Percentiles rank a stretch among this genome's conserved stretches.
phyloP scores from a whole-genome alignment of 805 yeast species.

The Candida silvicultrix region DNA sequence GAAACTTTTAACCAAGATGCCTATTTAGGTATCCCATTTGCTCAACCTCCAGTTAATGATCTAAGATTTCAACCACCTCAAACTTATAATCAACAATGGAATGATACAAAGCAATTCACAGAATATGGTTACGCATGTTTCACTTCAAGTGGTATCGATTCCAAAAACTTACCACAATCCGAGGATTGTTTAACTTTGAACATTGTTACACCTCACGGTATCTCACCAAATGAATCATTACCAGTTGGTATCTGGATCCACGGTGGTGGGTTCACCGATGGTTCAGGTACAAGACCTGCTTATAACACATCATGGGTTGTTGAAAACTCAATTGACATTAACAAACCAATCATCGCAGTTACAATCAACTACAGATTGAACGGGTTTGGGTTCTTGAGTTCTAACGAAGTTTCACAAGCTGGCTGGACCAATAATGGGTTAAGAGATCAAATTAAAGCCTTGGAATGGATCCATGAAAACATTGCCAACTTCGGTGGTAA shows the following conservation, averaged over 20 bases:
- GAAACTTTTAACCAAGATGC: constrained; percentile 11
- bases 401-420: constrained; percentile 15
- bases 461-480: constrained; percentile 29
- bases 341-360: constrained; percentile 25
- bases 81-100: constrained; percentile 11
- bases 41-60: constrained; percentile 22
- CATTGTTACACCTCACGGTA: constrained; percentile 18
- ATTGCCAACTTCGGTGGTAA: constrained; percentile 32
- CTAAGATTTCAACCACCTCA: constrained; percentile 21
- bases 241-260: constrained; percentile 30
- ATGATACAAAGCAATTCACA: constrained; percentile 10
- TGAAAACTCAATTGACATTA: constrained; percentile 11
- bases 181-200: constrained; percentile 27
- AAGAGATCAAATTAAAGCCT: constrained; percentile 29
- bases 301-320: constrained; percentile 14
- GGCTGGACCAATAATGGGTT: constrained; percentile 28
- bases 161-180: constrained; percentile 8
- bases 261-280: constrained; percentile 29
- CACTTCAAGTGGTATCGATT: constrained; percentile 7
- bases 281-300: constrained; percentile 15
- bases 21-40: constrained; percentile 23
- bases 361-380: constrained; percentile 32
- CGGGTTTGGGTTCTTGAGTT: constrained; percentile 28
- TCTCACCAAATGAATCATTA: constrained; percentile 4
- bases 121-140: constrained; percentile 21